Evolutionary conservation across 2,329 filamentous ascomycete genomes (phyloP).

Genomic region (Orbilia blumenaviensis): DNA sequence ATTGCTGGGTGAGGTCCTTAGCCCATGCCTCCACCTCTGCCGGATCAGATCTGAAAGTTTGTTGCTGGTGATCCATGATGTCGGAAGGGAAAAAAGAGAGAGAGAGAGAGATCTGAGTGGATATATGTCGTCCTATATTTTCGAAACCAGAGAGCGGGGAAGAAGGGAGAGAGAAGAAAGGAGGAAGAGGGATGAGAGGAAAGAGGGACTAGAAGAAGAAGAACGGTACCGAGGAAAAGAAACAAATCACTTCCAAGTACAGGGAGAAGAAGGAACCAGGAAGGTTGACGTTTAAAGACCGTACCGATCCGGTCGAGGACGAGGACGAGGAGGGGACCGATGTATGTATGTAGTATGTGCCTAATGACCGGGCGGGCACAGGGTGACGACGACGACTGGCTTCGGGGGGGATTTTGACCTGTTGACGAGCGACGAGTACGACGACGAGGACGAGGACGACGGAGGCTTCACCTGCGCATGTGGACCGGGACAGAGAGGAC

Average conservation of each 20-base stretch:
- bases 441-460: slow-evolving; percentile 42
- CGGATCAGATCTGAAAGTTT: slow-evolving; percentile 58
- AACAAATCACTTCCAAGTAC: slow-evolving; percentile 56
- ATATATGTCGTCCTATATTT: slow-evolving; percentile 56
- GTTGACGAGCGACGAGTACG: slow-evolving; percentile 36
- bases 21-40: slow-evolving; percentile 76
- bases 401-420: slow-evolving; percentile 25
- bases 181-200: slow-evolving; percentile 38
- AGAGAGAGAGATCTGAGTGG: slow-evolving; percentile 12
- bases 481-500: slow-evolving; percentile 47
- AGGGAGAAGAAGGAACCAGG: slow-evolving; percentile 58
- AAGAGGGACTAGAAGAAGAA: slow-evolving; percentile 38
- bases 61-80: slow-evolving; percentile 61
- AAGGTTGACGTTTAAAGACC: no score
- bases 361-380: slow-evolving; percentile 39
- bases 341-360: no score
- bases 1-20: slow-evolving; percentile 79
- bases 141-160: slow-evolving; percentile 40
- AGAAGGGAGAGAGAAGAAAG: neutral
- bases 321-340: slow-evolving; percentile 55
- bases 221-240: slow-evolving; percentile 55
- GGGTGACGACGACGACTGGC: slow-evolving; percentile 54
- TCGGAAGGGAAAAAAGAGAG: no score
- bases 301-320: slow-evolving; percentile 34
- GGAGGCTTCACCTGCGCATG: slow-evolving; percentile 49